Evolutionary conservation across 805 yeast species (phyloP), one percentile per base, ranked within the genome.

Genomic region (Ogataea neopini): DNA sequence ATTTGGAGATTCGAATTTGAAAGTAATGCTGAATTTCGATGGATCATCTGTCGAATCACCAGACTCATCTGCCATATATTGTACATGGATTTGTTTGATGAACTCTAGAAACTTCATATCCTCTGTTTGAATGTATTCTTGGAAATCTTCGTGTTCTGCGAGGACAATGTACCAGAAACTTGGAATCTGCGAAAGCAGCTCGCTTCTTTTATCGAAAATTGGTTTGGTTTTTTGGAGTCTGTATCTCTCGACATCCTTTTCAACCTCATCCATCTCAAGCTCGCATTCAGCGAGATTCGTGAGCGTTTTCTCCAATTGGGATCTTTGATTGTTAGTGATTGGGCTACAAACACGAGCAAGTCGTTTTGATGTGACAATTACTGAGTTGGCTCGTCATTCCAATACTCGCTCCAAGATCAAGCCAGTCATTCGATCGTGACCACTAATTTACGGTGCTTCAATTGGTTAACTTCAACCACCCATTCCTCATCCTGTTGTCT

Each of bases 121-220:
- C 32, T 85, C 87, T 1, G 84, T 80, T 25, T 81, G 75, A 15
- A 91, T 71, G 63, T 79, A 88, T 52, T 90, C 96, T 13, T 87
- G 84, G 61, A 92, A 86, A 54, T 88, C 96, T 43, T 86, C 85
- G 58, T 86, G 86, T 60, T 87, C 88, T 2, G 91, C 89, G 9
- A 92, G 67, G 0, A 87, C 96, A 44, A 85, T 78, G 58, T 86
- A 84, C 98, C 98, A 92, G 65, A 92, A 90, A 53, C 79, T 79
- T 1, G 91, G 89, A 36, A 90, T 77, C 3, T 72, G 63, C 4
- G 57, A 47, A 13, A 83, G 71, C n/a, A 76, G 67, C 6, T 58
- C 70, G 19, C 87, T 73, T 56, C 97, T 73, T 48, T 75, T 66
- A 5, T 62, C 70, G 60, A 80, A 88, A 6, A 87, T 71, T 15